Base-by-base conservation (phyloP, 495 filamentous ascomycete species). In the Daldinia childiae region DNA sequence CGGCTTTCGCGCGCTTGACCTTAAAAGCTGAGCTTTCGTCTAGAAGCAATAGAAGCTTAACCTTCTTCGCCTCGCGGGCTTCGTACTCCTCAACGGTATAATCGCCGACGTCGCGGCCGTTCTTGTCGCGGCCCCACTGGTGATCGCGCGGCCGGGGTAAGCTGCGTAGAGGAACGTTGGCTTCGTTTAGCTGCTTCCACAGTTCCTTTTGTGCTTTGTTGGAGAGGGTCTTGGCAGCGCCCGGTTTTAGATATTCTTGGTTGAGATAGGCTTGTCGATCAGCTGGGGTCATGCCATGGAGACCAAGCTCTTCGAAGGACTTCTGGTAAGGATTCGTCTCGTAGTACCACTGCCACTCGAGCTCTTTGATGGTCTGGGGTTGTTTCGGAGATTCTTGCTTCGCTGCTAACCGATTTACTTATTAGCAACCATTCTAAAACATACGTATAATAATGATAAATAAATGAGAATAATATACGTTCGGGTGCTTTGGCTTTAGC, bases 161-260 rank as follows among this genome's bases (percentile, higher is more conserved):
- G 55, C 58, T 76, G 24, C 76, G 83, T 52, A 78, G 62, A 3
- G 83, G 82, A 26, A 87, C 70, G 66, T 76, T 82, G 14, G 79
- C 73, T 55, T 86, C 80, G 76, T 82, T 82, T 2, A 85, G 71
- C 6, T 72, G 64, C 61, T 80, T 80, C 84, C 84, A 86, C 55
- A 84, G 78, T 59, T 88, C 86, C 62, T 79, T 82, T 62, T 83
- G 79, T 45, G 78, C 71, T 73, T 82, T 84, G 64, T 76, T 75
- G 1, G 73, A 80, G 41, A 84, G 74, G 6, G 68, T 66, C 24
- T 76, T 69, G 54, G 73, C 61, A 9, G 70, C 66, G 41, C 64
- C 71, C 1, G 77, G 71, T 58, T 74, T 76, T 8, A 79, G 67
- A 58, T 80, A 72, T 51, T 75, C 74, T 60, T 77, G 59, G 59